Conservation (phyloP, 2,329 filamentous ascomycete genomes). For the Phaeoacremonium minimum region DNA sequence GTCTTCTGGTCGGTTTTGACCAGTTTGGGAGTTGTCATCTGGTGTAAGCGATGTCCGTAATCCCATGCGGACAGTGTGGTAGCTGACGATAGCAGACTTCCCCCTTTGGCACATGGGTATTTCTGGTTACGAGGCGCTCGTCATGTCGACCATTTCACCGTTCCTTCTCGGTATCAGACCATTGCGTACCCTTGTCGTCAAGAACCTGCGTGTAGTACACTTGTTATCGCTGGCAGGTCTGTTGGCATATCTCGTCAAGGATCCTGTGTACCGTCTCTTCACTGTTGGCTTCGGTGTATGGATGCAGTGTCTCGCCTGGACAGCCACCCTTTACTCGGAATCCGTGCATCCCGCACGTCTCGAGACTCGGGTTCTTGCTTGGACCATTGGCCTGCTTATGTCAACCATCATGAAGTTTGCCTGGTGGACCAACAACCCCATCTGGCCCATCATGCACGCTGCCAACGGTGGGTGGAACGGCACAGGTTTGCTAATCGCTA, state of each 20-base stretch:
- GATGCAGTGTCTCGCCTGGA: slow-evolving; percentile 80
- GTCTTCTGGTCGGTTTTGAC: slow-evolving; percentile 96
- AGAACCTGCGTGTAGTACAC: slow-evolving; percentile 67
- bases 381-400: slow-evolving; percentile 74
- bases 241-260: slow-evolving; percentile 69
- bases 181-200: slow-evolving; percentile 63
- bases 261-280: slow-evolving; percentile 73
- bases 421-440: slow-evolving; percentile 89
- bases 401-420: slow-evolving; percentile 91
- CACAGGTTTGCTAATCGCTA: slow-evolving; percentile 68
- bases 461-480: slow-evolving; percentile 92
- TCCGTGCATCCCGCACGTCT: slow-evolving; percentile 69
- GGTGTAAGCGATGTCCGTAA: slow-evolving; percentile 64
- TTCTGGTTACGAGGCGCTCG: slow-evolving; percentile 87
- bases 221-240: slow-evolving; percentile 71
- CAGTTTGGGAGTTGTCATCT: slow-evolving; percentile 81
- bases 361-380: slow-evolving; percentile 77
- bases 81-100: slow-evolving; percentile 57
- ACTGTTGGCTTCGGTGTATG: slow-evolving; percentile 76
- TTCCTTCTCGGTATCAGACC: slow-evolving; percentile 69
- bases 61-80: slow-evolving; percentile 7
- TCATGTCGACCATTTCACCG: slow-evolving; percentile 81
- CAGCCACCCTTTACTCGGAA: slow-evolving; percentile 75
- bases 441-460: slow-evolving; percentile 92
- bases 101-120: slow-evolving; percentile 99